phyloP scores from a whole-genome alignment of 1,284 basidiomycete genomes.

The Ganoderma lucidum region DNA sequence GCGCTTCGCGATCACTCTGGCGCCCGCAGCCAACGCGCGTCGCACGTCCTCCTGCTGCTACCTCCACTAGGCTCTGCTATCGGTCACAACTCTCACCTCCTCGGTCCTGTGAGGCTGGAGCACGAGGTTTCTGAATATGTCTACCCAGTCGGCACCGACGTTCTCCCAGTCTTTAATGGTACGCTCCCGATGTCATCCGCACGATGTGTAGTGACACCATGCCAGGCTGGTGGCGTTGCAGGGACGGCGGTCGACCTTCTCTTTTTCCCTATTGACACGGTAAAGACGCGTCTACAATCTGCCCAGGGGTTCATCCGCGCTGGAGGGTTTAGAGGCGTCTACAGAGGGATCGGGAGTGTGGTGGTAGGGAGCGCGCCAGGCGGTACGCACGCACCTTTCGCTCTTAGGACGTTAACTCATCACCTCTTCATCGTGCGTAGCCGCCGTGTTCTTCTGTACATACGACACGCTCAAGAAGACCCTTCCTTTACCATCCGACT shows the following conservation, averaged over 20 bases:
- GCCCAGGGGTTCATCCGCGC: constrained; percentile 85
- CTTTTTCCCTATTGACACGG: constrained; percentile 96
- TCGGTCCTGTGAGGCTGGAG: not conserved
- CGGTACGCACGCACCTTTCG: constrained; percentile 58
- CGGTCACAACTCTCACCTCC: not conserved
- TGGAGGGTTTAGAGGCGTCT: constrained; percentile 93
- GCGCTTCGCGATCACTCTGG: constrained; percentile 11
- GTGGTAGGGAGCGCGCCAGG: constrained; percentile 96
- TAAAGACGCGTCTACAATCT: constrained; percentile 95
- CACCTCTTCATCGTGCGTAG: constrained; percentile 48
- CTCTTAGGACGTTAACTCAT: not conserved
- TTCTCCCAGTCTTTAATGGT: constrained; percentile 43
- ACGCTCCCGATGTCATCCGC: constrained; percentile 20
- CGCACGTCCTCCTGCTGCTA: constrained; percentile 9
- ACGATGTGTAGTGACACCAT: not conserved
- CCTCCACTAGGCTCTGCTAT: not conserved
- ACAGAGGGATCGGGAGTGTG: constrained; percentile 95
- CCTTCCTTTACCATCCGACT: constrained; percentile 64
- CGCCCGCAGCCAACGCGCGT: constrained; percentile 13
- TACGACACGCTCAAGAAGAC: constrained; percentile 91
- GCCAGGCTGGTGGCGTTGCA: constrained; percentile 85
- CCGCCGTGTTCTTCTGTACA: constrained; percentile 94
- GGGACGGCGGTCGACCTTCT: constrained; percentile 93
- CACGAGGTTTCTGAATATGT: constrained; percentile 18
- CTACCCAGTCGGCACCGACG: constrained; percentile 29